Conservation (phyloP, 306 rosid species). For the Quercus aquifolioides region DNA sequence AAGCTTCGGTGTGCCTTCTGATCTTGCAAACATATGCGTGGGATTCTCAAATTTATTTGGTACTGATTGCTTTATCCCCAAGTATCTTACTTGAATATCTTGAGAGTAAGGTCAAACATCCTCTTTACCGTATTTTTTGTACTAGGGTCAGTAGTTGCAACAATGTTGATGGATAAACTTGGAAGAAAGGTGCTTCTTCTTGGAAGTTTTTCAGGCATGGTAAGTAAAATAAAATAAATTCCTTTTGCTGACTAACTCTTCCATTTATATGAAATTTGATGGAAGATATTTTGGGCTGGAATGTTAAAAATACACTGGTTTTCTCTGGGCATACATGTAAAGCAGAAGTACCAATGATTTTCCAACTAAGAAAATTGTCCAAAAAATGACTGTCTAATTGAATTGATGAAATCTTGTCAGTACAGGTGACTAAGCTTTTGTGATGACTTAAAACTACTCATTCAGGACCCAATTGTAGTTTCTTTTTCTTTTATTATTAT, state of each 20-base stretch:
- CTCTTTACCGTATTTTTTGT: conserved; percentile 19
- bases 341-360: neutral
- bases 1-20: conserved; percentile 71
- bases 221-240: conserved; percentile 33
- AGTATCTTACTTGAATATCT: neutral
- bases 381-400: neutral
- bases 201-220: conserved; percentile 88
- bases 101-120: conserved; percentile 15
- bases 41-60: conserved; percentile 76
- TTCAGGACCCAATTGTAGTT: neutral
- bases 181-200: conserved; percentile 77
- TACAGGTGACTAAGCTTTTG: neutral
- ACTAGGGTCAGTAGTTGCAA: conserved; percentile 67
- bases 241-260: conserved; percentile 3
- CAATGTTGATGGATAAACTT: conserved; percentile 86
- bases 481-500: too few species aligned
- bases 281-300: conserved; percentile 3
- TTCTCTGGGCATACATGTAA: neutral
- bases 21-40: conserved; percentile 57
- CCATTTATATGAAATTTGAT: neutral
- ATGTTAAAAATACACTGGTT: neutral
- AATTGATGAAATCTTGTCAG: neutral
- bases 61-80: conserved; percentile 26
- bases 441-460: neutral
- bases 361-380: neutral